Evolutionary conservation across 148 eudicot species (phyloP).

Genomic region (Chenopodium formosanum): DNA sequence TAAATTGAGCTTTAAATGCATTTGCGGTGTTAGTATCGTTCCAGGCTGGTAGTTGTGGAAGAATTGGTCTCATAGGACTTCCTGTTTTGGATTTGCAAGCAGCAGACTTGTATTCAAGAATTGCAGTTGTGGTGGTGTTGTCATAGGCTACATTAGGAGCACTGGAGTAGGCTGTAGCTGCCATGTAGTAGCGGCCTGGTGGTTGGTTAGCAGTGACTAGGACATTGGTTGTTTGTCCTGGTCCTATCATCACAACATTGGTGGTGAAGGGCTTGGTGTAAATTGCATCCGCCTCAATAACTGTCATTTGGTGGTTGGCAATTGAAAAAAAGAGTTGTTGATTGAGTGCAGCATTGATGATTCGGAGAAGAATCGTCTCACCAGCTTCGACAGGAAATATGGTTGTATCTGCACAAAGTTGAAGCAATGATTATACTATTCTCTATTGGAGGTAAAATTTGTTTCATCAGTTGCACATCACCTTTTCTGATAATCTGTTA

Average conservation of each 20-base stretch:
- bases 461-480: neutral
- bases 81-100: constrained; percentile 25
- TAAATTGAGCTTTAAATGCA: constrained; percentile 52
- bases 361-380: constrained; percentile 69
- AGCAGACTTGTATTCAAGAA: constrained; percentile 59
- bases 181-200: constrained; percentile 70
- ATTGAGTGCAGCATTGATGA: constrained; percentile 96
- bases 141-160: constrained; percentile 61
- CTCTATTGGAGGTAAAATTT: neutral
- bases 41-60: constrained; percentile 67
- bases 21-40: constrained; percentile 75
- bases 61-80: constrained; percentile 33
- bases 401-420: constrained; percentile 47
- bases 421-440: neutral
- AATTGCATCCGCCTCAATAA: constrained; percentile 68
- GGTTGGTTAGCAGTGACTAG: constrained; percentile 68
- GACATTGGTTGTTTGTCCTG: constrained; percentile 90
- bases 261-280: constrained; percentile 74
- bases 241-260: constrained; percentile 72
- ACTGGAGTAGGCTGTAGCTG: constrained; percentile 78
- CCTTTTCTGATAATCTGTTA: neutral
- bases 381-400: constrained; percentile 46
- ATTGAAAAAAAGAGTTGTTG: constrained; percentile 80
- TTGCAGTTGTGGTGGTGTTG: constrained; percentile 91
- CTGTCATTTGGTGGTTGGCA: constrained; percentile 77